Percentiles rank a stretch among this genome's conserved stretches.
Conservation (phyloP, 139 green algal genomes). For the Auxenochlorella pyrenoidosa region DNA sequence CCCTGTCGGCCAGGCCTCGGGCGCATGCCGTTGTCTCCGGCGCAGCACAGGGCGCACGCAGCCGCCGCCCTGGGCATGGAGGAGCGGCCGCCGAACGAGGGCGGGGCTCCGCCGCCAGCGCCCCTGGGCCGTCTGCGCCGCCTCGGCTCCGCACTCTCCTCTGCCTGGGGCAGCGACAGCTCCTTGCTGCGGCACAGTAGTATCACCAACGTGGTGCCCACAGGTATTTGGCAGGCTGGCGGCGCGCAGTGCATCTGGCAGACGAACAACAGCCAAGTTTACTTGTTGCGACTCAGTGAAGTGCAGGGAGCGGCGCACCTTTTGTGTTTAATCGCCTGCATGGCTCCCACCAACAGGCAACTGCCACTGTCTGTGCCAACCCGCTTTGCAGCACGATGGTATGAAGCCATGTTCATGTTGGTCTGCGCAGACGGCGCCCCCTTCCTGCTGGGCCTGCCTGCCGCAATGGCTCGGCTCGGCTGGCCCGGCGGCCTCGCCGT, state of each 20-base stretch:
- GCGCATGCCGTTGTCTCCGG: too few species aligned
- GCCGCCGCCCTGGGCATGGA: too few species aligned
- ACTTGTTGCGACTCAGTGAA: too few species aligned
- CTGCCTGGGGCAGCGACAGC: conserved; percentile 27
- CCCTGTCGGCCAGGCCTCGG: too few species aligned
- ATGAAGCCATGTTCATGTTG: conserved; percentile 2
- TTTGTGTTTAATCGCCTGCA: not conserved
- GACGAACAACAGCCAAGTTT: too few species aligned
- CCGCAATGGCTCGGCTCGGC: conserved; percentile 24
- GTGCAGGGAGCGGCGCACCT: not conserved
- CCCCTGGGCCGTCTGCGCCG: not conserved
- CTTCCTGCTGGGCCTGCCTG: conserved; percentile 31
- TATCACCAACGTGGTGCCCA: not conserved
- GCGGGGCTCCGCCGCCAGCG: too few species aligned
- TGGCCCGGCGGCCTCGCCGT: not conserved
- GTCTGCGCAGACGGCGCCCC: conserved; percentile 17
- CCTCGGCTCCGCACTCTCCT: not conserved
- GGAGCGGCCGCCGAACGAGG: too few species aligned
- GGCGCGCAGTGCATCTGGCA: too few species aligned
- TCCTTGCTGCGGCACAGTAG: conserved; percentile 5
- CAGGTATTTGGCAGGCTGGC: not conserved
- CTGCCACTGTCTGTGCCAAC: too few species aligned
- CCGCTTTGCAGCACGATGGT: conserved; percentile 10
- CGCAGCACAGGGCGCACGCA: too few species aligned
- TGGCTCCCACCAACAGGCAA: not conserved